Evolutionary conservation across 2,329 filamentous ascomycete species (phyloP).

Genomic region (Fusarium longipes): DNA sequence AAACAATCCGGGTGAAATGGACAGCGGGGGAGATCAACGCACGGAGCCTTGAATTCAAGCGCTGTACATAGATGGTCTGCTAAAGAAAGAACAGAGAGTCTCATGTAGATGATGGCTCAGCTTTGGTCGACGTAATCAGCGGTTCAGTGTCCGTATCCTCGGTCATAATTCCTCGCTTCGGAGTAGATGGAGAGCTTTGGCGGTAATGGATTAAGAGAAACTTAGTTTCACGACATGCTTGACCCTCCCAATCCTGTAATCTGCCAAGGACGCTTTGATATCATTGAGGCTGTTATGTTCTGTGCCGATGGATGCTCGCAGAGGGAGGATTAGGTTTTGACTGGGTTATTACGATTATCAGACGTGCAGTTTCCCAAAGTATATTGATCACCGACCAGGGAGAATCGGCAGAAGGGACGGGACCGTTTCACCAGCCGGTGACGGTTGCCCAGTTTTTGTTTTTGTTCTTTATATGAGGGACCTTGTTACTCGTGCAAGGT

Average conservation of each 20-base stretch:
- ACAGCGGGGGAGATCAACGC: slow-evolving; percentile 6
- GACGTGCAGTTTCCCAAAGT: slow-evolving; percentile 6
- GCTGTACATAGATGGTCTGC: neutral
- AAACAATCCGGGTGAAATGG: slow-evolving; percentile 23
- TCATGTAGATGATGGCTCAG: slow-evolving; percentile 11
- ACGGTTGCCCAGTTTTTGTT: slow-evolving; percentile 24
- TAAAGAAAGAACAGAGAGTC: slow-evolving; percentile 8
- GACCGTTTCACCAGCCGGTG: slow-evolving; percentile 25
- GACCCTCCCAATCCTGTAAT: slow-evolving; percentile 3
- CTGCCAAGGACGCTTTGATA: slow-evolving; percentile 1
- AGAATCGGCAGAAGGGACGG: slow-evolving; percentile 2
- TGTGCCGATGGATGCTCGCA: neutral
- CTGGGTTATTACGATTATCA: slow-evolving; percentile 24
- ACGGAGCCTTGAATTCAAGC: neutral
- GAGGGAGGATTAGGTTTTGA: slow-evolving; percentile 2
- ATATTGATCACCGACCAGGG: slow-evolving; percentile 21
- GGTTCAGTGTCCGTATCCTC: neutral
- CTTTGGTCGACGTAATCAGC: neutral
- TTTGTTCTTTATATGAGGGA: slow-evolving; percentile 18
- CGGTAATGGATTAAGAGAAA: slow-evolving; percentile 3
- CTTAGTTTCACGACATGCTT: neutral
- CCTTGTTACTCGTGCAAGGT: slow-evolving; percentile 2
- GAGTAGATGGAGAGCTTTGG: neutral
- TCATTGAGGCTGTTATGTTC: neutral
- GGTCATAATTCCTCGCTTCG: neutral